Percentiles rank a stretch among this genome's conserved stretches.
phyloP scores from a whole-genome alignment of 176 grass and related monocot species.

The Triticum urartu region DNA sequence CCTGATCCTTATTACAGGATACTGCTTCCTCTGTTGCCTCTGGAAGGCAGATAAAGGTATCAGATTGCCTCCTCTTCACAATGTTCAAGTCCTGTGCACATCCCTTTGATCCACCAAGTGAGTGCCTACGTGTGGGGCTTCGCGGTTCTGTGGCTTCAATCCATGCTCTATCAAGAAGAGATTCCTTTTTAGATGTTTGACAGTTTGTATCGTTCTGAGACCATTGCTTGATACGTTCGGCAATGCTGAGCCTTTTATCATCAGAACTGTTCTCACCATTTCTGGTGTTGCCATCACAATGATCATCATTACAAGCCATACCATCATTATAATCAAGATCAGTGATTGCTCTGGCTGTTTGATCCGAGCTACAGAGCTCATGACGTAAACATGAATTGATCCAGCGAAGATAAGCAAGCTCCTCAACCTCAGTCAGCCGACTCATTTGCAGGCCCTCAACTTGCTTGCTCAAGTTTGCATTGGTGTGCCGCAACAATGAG shows the following conservation, averaged over 20 bases:
- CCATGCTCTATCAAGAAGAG: slow-evolving; percentile 77
- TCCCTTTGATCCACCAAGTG: slow-evolving; percentile 74
- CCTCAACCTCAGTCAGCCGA: slow-evolving; percentile 91
- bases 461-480: slow-evolving; percentile 93
- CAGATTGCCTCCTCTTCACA: slow-evolving; percentile 86
- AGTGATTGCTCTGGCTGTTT: slow-evolving; percentile 45
- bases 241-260: slow-evolving; percentile 43
- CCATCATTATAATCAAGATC: slow-evolving; percentile 39
- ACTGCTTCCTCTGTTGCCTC: slow-evolving; percentile 51
- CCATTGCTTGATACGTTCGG: slow-evolving; percentile 63
- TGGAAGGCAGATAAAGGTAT: slow-evolving; percentile 79
- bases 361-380: slow-evolving; percentile 85
- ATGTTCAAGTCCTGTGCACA: slow-evolving; percentile 50
- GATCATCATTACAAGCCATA: slow-evolving; percentile 36
- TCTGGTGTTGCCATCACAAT: slow-evolving; percentile 15
- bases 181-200: slow-evolving; percentile 50
- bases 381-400: slow-evolving; percentile 96
- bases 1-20: slow-evolving; percentile 45
- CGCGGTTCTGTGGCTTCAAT: slow-evolving; percentile 56
- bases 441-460: slow-evolving; percentile 97
- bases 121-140: slow-evolving; percentile 76
- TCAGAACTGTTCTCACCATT: slow-evolving; percentile 33
- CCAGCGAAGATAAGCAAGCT: slow-evolving; percentile 98
- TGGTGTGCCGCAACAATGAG: slow-evolving; percentile 77
- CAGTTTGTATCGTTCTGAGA: slow-evolving; percentile 53